Evolutionary conservation across 768 basidiomycete genomes (phyloP).

Genomic region (Termitomyces sp.): DNA sequence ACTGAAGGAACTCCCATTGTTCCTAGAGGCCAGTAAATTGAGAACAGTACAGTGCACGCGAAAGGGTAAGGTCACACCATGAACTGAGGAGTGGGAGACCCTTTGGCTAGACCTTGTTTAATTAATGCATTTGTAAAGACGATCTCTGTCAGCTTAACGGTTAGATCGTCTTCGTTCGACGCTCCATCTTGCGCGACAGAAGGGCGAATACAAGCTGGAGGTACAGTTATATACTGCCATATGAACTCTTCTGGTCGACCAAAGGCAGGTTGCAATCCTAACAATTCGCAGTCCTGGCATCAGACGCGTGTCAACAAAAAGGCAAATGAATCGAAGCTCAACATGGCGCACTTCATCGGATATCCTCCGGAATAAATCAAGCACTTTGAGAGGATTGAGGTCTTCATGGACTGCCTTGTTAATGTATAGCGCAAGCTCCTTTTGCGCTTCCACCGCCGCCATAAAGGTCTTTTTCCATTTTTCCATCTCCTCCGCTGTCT

Average conservation of each 20-base stretch:
- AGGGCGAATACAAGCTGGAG: constrained; percentile 95
- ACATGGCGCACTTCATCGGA: constrained; percentile 69
- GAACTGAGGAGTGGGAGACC: constrained; percentile 81
- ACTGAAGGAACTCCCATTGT: constrained; percentile 97
- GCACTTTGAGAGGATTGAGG: constrained; percentile 87
- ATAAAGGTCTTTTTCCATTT: constrained; percentile 80
- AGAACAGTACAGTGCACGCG: neutral
- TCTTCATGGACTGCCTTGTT: constrained; percentile 90
- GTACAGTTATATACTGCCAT: constrained; percentile 98
- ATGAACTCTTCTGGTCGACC: constrained; percentile 96
- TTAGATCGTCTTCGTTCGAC: constrained; percentile 97
- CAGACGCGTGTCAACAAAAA: neutral
- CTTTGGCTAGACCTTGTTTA: constrained; percentile 83
- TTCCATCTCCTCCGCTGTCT: constrained; percentile 84
- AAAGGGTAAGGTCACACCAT: constrained; percentile 50
- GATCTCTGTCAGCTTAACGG: constrained; percentile 95
- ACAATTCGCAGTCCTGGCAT: constrained; percentile 84
- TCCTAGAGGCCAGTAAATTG: constrained; percentile 43
- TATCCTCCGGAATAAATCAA: constrained; percentile 89
- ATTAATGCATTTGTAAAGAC: constrained; percentile 92
- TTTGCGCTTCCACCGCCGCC: constrained; percentile 79
- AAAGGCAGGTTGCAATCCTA: constrained; percentile 82
- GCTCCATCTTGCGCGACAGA: constrained; percentile 97
- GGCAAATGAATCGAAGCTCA: neutral
- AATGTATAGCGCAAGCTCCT: constrained; percentile 78